Evolutionary conservation across 805 yeast genomes (phyloP).

Genomic region (Myxozyma monticola): DNA sequence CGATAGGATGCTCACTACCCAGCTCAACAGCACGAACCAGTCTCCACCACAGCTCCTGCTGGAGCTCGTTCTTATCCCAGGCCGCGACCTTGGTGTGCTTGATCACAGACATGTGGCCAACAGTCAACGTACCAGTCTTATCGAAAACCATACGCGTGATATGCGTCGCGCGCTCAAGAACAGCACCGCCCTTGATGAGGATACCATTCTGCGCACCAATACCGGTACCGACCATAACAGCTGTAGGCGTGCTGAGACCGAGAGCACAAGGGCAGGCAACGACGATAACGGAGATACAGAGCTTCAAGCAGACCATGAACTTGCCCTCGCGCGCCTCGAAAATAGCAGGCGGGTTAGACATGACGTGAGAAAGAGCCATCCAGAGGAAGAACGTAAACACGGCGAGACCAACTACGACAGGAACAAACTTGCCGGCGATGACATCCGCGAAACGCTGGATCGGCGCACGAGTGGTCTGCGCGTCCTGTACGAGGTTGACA

Average conservation of each 20-base stretch:
- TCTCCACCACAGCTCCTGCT: slow-evolving; percentile 49
- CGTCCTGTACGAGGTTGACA: slow-evolving; percentile 80
- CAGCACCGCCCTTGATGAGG: slow-evolving; percentile 88
- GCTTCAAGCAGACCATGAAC: slow-evolving; percentile 66
- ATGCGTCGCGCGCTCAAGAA: slow-evolving; percentile 69
- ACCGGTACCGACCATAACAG: slow-evolving; percentile 98
- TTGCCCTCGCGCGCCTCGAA: slow-evolving; percentile 52
- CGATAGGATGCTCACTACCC: slow-evolving; percentile 86
- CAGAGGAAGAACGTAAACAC: slow-evolving; percentile 65
- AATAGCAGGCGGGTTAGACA: slow-evolving; percentile 49
- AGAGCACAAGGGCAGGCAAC: slow-evolving; percentile 99
- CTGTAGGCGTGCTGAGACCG: slow-evolving; percentile 97
- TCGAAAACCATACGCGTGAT: slow-evolving; percentile 77
- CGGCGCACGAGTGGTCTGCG: slow-evolving; percentile 87
- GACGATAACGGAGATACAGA: slow-evolving; percentile 88
- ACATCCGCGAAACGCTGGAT: slow-evolving; percentile 86
- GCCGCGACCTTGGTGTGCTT: slow-evolving; percentile 6
- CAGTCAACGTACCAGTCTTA: slow-evolving; percentile 93
- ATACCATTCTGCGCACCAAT: slow-evolving; percentile 90
- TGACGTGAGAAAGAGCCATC: slow-evolving; percentile 47
- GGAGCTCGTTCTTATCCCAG: slow-evolving; percentile 18
- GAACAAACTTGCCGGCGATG: slow-evolving; percentile 83
- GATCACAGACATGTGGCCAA: slow-evolving; percentile 68
- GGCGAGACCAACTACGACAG: slow-evolving; percentile 63
- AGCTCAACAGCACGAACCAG: slow-evolving; percentile 60